A percentile compares a stretch with the other conserved stretches of the same genome.
Conservation (phyloP, 2,329 filamentous ascomycete species). For the Penicillium polonicum region DNA sequence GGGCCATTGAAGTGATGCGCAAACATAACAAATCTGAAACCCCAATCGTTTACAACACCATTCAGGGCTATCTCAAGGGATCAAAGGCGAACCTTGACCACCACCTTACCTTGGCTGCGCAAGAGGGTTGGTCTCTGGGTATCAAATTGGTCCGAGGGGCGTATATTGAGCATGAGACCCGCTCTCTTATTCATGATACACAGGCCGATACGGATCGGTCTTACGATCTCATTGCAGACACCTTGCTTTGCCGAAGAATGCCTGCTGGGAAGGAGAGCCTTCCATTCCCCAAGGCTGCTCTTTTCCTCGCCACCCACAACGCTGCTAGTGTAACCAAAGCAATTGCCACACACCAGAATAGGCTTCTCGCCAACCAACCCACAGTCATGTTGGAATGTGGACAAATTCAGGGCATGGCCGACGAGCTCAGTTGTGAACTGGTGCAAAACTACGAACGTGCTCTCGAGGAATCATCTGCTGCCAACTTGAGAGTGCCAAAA, state of each 20-base stretch:
- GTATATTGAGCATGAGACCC: slow-evolving; percentile 44
- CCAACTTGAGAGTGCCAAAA: slow-evolving; percentile 38
- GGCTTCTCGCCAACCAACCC: slow-evolving; percentile 42
- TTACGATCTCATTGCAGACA: slow-evolving; percentile 52
- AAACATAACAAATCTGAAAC: slow-evolving; percentile 31
- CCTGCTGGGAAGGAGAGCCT: slow-evolving; percentile 32
- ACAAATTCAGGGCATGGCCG: slow-evolving; percentile 87
- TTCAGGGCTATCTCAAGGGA: slow-evolving; percentile 49
- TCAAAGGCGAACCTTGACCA: slow-evolving; percentile 39
- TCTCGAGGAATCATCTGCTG: slow-evolving; percentile 18
- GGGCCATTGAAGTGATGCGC: too few relatives aligned
- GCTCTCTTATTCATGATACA: slow-evolving; percentile 38
- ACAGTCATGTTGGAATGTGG: slow-evolving; percentile 56
- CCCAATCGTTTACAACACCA: slow-evolving; percentile 44
- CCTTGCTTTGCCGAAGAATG: slow-evolving; percentile 45
- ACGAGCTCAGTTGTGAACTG: slow-evolving; percentile 68
- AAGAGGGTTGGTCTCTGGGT: slow-evolving; percentile 43
- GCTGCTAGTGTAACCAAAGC: slow-evolving; percentile 47
- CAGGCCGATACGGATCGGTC: slow-evolving; percentile 41
- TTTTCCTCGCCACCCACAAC: slow-evolving; percentile 57
- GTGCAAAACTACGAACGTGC: slow-evolving; percentile 33
- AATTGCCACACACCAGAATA: slow-evolving; percentile 33
- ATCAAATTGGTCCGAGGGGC: slow-evolving; percentile 50
- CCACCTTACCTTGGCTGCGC: slow-evolving; percentile 40
- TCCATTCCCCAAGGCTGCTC: slow-evolving; percentile 36